These are phyloP conservation scores for Ogataea pignaliae DNA, from an alignment of 805 yeast genomes.

Conservation along the genomic window DNA sequence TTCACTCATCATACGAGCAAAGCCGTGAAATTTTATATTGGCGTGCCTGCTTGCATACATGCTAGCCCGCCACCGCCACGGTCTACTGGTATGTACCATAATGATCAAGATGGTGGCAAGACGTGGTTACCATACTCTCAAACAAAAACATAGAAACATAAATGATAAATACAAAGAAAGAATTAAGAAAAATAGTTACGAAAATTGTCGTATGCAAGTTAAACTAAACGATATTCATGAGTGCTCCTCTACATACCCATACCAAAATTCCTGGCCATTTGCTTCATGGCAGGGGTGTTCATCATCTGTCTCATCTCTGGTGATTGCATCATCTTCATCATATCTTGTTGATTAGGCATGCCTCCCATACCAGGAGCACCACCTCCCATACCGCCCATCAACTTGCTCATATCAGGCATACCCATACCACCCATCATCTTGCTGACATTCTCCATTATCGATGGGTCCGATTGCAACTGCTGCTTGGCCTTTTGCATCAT, in stretches of 20 bases:
- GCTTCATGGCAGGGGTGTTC: conserved; percentile 71
- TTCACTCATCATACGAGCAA: no score
- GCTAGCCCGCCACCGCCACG: no score
- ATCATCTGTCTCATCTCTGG: conserved; percentile 48
- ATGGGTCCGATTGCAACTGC: conserved; percentile 64
- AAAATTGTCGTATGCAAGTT: no score
- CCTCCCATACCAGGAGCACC: conserved; percentile 26
- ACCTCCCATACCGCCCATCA: conserved; percentile 53
- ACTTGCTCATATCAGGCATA: conserved; percentile 62
- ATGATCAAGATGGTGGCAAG: no score
- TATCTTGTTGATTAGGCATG: conserved; percentile 44
- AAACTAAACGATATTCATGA: no score
- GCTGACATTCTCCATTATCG: conserved; percentile 71
- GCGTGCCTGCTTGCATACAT: no score
- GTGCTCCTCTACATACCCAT: conserved; percentile 8
- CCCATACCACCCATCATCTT: conserved; percentile 71
- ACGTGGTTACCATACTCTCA: no score
- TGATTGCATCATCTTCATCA: conserved; percentile 36
- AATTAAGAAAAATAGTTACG: no score
- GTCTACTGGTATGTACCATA: no score
- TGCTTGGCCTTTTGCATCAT: conserved; percentile 47
- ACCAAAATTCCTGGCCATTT: conserved; percentile 48
- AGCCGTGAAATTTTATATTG: no score
- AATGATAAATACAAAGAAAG: no score
- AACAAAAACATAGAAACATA: no score